Percentiles rank a stretch among this genome's conserved stretches.
Evolutionary conservation across 805 yeast species (phyloP).

Genomic region (Helenozyma baotianmanensis): DNA sequence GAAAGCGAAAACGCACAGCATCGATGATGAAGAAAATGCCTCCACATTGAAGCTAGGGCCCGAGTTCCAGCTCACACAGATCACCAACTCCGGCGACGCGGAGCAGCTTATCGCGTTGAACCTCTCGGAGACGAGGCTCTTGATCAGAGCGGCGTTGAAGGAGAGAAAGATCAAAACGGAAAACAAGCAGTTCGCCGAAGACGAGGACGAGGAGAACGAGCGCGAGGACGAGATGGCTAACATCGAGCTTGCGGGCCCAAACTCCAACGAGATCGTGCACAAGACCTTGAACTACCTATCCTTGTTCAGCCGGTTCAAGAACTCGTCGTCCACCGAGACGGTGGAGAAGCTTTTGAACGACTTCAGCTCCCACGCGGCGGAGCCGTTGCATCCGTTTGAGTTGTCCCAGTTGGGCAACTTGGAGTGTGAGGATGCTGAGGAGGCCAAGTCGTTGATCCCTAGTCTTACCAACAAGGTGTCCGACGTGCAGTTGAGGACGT

Average conservation of each 20-base stretch:
- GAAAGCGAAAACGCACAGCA: slow-evolving; percentile 49
- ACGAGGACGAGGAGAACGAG: slow-evolving; percentile 35
- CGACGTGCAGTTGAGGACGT: slow-evolving; percentile 81
- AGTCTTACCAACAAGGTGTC: slow-evolving; percentile 76
- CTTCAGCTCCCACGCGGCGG: slow-evolving; percentile 44
- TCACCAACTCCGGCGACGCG: slow-evolving; percentile 74
- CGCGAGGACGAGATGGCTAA: slow-evolving; percentile 44
- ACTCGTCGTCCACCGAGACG: slow-evolving; percentile 87
- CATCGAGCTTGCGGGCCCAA: slow-evolving; percentile 56
- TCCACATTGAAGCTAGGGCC: slow-evolving; percentile 84
- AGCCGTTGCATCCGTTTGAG: slow-evolving; percentile 86
- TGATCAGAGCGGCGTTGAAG: slow-evolving; percentile 84
- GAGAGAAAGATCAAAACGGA: slow-evolving; percentile 47
- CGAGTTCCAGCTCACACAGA: slow-evolving; percentile 79
- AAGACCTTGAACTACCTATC: slow-evolving; percentile 86
- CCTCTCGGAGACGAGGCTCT: slow-evolving; percentile 81
- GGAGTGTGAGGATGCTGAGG: slow-evolving; percentile 95
- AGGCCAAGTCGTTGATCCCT: slow-evolving; percentile 91
- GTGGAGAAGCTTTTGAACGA: slow-evolving; percentile 85
- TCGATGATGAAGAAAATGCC: slow-evolving; percentile 90
- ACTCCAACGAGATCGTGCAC: slow-evolving; percentile 82
- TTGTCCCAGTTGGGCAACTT: slow-evolving; percentile 86
- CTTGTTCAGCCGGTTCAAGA: slow-evolving; percentile 84
- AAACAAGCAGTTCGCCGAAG: slow-evolving; percentile 19
- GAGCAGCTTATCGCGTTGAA: slow-evolving; percentile 80